Base-by-base conservation (phyloP, 306 rosid genomes). In the Medicago truncatula region DNA sequence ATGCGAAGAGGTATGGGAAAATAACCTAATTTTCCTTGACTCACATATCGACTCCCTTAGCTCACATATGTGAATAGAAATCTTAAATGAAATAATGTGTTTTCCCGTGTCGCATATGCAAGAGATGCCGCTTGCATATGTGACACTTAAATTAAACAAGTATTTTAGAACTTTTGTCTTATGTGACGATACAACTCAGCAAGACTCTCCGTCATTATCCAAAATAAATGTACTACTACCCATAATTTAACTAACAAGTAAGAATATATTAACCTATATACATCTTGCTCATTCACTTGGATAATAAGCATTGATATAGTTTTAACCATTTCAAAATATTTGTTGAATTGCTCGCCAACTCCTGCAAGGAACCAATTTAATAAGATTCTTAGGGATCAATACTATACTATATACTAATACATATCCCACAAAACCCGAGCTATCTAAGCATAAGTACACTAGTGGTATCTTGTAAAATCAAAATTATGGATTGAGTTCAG, bases 401-500 rank as follows among this genome's bases (percentile, higher is more conserved):
- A 43, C 43, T 67, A 70, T 52, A 12, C 7, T 46, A 12, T 46
- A 46, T 3, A 3, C 3, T 44, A 44, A 59, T 59, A 59, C 65
- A 59, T 12, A 59, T 83, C 76, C 79, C 79, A 50, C 76, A 76
- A 72, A 71, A 76, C 74, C 76, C 83, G 63, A 74, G 84, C 68
- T n/a, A 79, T 65, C 56, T 64, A 53, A 65, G 69, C 49, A 66
- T 21, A 20, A 56, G 52, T 40, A 61, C 20, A 31, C 67, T 13
- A 67, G 71, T 41, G 39, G 71, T 49, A 67, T 76, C 71, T 38
- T 71, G 57, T 80, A 40, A 70, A 75, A 77, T 70, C 46, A 71
- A 76, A 79, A 83, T 64, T 43, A 79, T 36, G 78, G 81, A 78
- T 80, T 71, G 68, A 68, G 49, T 83, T 63, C 14, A 82, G 85